Percentiles rank a stretch among this genome's conserved stretches.
Evolutionary conservation across 2,329 filamentous ascomycete genomes (phyloP).

Genomic region (Dactylonectria estremocensis): DNA sequence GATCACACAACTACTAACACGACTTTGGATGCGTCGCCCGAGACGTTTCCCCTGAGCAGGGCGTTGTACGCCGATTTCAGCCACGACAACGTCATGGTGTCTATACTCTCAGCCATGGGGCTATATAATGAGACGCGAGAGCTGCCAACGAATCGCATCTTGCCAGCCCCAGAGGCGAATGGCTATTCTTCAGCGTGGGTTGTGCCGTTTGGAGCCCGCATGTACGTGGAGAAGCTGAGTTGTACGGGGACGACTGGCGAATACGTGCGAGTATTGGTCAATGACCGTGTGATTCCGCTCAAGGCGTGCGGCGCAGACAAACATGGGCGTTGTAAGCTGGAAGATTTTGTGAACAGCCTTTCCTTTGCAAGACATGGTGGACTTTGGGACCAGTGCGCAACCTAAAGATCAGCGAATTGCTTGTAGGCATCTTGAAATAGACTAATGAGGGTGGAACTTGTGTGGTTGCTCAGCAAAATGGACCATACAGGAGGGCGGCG

Average conservation of each 20-base stretch:
- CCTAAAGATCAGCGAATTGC: conserved; percentile 3
- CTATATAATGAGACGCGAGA: conserved; percentile 78
- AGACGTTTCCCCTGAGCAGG: conserved; percentile 81
- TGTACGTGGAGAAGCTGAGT: conserved; percentile 90
- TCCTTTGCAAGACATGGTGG: conserved; percentile 82
- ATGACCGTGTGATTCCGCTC: conserved; percentile 85
- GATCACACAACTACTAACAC: conserved; percentile 84
- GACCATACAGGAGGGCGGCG: not conserved
- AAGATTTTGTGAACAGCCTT: conserved; percentile 81
- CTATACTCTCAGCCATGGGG: conserved; percentile 82
- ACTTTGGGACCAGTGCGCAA: conserved; percentile 69
- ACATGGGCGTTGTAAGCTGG: conserved; percentile 79
- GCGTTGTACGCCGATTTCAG: conserved; percentile 90
- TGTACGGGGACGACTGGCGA: conserved; percentile 74
- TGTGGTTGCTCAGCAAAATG: not conserved
- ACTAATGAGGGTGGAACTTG: not conserved
- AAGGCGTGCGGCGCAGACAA: conserved; percentile 79
- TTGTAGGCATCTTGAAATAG: not conserved
- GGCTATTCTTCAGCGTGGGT: conserved; percentile 85
- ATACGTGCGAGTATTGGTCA: conserved; percentile 84
- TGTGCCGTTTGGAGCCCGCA: conserved; percentile 84
- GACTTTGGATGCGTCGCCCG: conserved; percentile 77
- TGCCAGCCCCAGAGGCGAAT: conserved; percentile 66
- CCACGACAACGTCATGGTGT: conserved; percentile 90
- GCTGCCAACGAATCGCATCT: conserved; percentile 66